phyloP scores from a whole-genome alignment of 129 eudicot genomes.

The Flaveria linearis region DNA sequence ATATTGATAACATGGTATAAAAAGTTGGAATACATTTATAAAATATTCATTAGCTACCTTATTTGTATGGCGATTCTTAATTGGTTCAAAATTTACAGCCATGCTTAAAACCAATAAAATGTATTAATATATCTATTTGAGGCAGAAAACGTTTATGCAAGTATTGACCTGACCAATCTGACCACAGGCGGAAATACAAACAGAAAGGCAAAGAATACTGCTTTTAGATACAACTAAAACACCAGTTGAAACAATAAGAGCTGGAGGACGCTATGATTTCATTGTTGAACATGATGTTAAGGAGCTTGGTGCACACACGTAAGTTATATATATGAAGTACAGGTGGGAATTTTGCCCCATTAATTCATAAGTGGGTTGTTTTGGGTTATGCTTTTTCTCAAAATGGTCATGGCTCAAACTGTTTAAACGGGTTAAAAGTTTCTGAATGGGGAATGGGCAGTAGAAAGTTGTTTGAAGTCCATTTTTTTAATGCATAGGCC shows the following conservation, averaged over 20 bases:
- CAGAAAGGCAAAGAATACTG: constrained; percentile 88
- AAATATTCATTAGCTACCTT: background rate
- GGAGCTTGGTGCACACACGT: constrained; percentile 99
- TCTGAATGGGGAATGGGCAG: background rate
- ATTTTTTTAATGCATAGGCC: background rate
- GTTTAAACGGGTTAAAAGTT: constrained; percentile 4
- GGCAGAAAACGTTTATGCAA: background rate
- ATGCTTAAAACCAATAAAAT: constrained; percentile 20
- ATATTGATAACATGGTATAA: background rate
- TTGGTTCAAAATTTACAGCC: constrained; percentile 1
- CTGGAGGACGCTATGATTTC: constrained; percentile 97
- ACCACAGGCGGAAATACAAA: constrained; percentile 93
- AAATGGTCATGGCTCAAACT: background rate
- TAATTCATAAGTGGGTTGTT: background rate
- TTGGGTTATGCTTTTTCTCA: background rate
- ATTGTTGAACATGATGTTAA: constrained; percentile 98
- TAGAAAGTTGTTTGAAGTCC: background rate
- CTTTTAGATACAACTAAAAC: constrained; percentile 93
- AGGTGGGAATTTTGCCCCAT: background rate
- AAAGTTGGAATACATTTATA: background rate
- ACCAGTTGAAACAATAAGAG: constrained; percentile 94
- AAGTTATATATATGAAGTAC: constrained; percentile 34
- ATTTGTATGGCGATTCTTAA: constrained; percentile 12
- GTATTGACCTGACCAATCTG: constrained; percentile 25
- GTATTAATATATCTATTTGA: background rate